Percentiles rank a stretch among this genome's conserved stretches.
These are phyloP conservation scores for Yamadazyma triangularis DNA, from an alignment of 1,139 yeast genomes.

Conservation along the genomic window DNA sequence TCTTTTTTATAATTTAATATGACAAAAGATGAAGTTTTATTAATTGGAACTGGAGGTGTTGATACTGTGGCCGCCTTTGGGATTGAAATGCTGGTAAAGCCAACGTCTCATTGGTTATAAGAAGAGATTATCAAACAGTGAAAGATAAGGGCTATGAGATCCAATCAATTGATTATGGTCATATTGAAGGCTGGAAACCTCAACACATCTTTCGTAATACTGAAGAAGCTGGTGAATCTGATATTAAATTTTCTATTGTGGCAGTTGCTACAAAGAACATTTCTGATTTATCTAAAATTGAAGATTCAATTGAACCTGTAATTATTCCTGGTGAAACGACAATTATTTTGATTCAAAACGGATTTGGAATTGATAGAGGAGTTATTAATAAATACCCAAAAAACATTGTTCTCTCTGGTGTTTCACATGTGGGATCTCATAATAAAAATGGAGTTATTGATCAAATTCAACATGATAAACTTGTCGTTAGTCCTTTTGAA, in stretches of 20 bases:
- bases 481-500: conserved; percentile 52
- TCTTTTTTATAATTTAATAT: too few relatives aligned
- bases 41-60: conserved; percentile 52
- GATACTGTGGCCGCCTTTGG: conserved; percentile 67
- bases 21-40: conserved; percentile 20
- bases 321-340: conserved; percentile 37
- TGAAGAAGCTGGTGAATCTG: conserved; percentile 34
- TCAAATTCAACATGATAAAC: conserved; percentile 50
- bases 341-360: conserved; percentile 66
- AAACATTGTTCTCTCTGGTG: conserved; percentile 62
- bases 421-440: conserved; percentile 63
- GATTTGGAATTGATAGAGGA: conserved; percentile 66
- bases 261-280: conserved; percentile 67
- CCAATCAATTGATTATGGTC: conserved; percentile 60
- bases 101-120: conserved; percentile 55
- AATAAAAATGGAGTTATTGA: conserved; percentile 47
- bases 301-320: conserved; percentile 55
- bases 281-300: conserved; percentile 58
- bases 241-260: conserved; percentile 53
- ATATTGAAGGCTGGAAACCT: conserved; percentile 51
- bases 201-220: conserved; percentile 36
- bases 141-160: conserved; percentile 52
- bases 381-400: conserved; percentile 54
- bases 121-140: conserved; percentile 62
- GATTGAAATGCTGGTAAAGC: conserved; percentile 39